Evolutionary conservation across 148 eudicot genomes (phyloP).

Genomic region (Hydrangea macrophylla): DNA sequence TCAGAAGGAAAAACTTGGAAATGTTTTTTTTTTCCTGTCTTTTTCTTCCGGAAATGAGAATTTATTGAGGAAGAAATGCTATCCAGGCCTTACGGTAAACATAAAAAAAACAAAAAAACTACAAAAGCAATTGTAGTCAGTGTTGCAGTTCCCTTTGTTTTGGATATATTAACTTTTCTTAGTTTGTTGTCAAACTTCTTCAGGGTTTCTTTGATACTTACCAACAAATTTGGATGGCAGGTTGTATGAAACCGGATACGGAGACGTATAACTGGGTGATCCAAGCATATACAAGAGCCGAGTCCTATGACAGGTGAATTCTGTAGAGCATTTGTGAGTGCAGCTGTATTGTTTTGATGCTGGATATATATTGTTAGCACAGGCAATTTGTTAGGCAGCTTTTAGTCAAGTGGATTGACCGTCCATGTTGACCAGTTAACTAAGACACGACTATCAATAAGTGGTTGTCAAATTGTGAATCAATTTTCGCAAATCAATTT

Average conservation of each 20-base stretch:
- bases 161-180: neutral
- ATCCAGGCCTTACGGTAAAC: too few species aligned
- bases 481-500: too few species aligned
- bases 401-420: neutral
- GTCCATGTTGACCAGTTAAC: neutral
- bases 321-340: neutral
- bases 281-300: slow-evolving; percentile 98
- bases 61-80: too few species aligned
- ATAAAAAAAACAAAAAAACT: too few species aligned
- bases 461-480: too few species aligned
- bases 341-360: neutral
- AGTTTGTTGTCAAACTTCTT: neutral
- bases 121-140: neutral
- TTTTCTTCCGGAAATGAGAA: too few species aligned
- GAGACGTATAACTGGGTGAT: slow-evolving; percentile 98
- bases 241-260: slow-evolving; percentile 88
- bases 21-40: too few species aligned
- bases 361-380: neutral
- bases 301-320: slow-evolving; percentile 81
- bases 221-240: slow-evolving; percentile 45
- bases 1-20: too few species aligned
- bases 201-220: slow-evolving; percentile 19
- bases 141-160: neutral
- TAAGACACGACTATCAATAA: neutral
- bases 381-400: neutral